Evolutionary conservation across 2,329 filamentous ascomycete species (phyloP), one percentile per base, ranked within the genome.

Genomic region (Xylariaceae sp.): DNA sequence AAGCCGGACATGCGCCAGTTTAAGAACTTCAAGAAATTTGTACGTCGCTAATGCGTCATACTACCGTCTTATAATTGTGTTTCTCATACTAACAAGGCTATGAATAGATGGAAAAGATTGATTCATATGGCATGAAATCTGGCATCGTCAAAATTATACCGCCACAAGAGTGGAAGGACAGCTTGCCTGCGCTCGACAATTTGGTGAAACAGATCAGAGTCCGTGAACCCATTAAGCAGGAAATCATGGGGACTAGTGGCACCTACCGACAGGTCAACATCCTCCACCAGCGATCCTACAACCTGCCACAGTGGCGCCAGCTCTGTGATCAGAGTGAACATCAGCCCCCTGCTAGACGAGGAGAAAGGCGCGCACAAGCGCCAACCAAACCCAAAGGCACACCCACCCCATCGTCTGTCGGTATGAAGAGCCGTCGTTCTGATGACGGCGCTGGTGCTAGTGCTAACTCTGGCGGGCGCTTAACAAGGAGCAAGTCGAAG

Each of bases 191-290:
- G 36, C 82, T 96, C 58, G 85, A 94, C 67, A 88, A 96, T 65
- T 80, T 90, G 47, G 82, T 99, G 60, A 97, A 96, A 73, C 86
- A 87, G 58, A 89, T 99, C 70, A 87, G 86, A 67, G 92, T 99
- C 66, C 92, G 92, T 72, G 95, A 99, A 61, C 94, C 94, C 3
- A 97, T 99, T 69, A 96, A 91, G 68, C 94, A 99, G 71, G 94
- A 99, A 66, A 99, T 99, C 65, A 92, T 95, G 78, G 94, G 94
- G 40, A 90, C 89, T 48, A 90, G 92, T 68, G 95, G 94, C 53
- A 95, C 89, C 53, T 99, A 96, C 69, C 92, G 92, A 34, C 94
- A 99, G 71, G 89, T 94, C 67, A 99, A 99, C 68, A 92, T 99
- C 55, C 86, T 97, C 66, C 95, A 96, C 72, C 90, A 95, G 69